Evolutionary conservation across 352 stramenopile genomes (phyloP), one percentile per base, ranked within the genome.

Genomic region (Blastocystis sp.): DNA sequence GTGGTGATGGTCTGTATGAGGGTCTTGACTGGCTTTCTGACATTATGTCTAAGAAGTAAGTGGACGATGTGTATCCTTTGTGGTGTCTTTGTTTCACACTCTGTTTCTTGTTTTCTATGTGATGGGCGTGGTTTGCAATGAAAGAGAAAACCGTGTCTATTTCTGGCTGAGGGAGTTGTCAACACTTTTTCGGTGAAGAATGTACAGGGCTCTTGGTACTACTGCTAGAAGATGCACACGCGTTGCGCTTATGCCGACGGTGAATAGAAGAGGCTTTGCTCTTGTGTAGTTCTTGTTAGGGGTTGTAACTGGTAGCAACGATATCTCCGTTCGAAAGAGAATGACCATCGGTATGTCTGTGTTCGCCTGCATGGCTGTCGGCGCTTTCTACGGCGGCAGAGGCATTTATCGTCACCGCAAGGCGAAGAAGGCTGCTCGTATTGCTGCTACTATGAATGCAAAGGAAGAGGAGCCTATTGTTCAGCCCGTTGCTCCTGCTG

Each of bases 1-100:
- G 94, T 86, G 96, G 96, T 67, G 96, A 98, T 90, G 97, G 96
- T 89, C 91, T 99, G 78, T 99, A 98, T 92, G 97, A 99, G 90
- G 97, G 97, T 89, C 93, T 99, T 78, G 96, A 99, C 91, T 99
- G 97, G 97, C 93, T 99, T 62, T 94, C 92, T 53, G 91, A 91
- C 59, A 94, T 92, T 76, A 90, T 96, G 69, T 90, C 91, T 9
- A 95, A 95, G 90, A 93, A 90, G 90, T 86, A 67, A 71, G 28
- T 34, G 28, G 28, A 34, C 28, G 28, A 34, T 34, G 28, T 34
- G 28, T 34, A 34, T 34, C 28, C 28, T 34, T 34, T 34, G 28
- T 34, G 28, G 28, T 34, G 28, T 34, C 28, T 34, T 34, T 34
- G 28, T 34, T 34, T 34, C 28, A 34, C 28, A 34, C 28, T 34